phyloP scores from a whole-genome alignment of 176 grass and related monocot species.

The Oryza nivara region DNA sequence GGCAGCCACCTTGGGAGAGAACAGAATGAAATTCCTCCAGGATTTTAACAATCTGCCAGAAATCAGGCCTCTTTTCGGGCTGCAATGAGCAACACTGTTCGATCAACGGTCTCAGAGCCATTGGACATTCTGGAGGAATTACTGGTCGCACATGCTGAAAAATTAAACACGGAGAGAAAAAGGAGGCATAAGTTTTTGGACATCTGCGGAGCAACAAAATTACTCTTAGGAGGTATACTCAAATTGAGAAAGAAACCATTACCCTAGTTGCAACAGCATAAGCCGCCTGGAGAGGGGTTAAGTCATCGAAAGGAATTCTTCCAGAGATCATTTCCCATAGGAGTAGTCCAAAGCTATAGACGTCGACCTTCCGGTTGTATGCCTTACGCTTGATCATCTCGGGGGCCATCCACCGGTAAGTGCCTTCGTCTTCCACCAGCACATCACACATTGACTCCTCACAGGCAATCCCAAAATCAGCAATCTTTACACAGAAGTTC shows the following conservation, averaged over 20 bases:
- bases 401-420: conserved; percentile 87
- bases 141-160: conserved; percentile 69
- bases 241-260: background rate
- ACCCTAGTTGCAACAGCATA: conserved; percentile 59
- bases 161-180: background rate
- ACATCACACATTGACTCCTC: conserved; percentile 67
- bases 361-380: conserved; percentile 74
- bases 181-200: background rate
- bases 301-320: conserved; percentile 62
- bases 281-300: conserved; percentile 66
- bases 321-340: conserved; percentile 78
- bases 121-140: conserved; percentile 67
- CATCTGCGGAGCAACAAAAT: background rate
- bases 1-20: conserved; percentile 62
- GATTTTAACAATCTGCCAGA: conserved; percentile 85
- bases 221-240: background rate
- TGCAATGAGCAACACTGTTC: conserved; percentile 79
- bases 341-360: conserved; percentile 76
- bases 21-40: conserved; percentile 66
- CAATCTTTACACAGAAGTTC: conserved; percentile 66
- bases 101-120: conserved; percentile 56
- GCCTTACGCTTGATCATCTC: conserved; percentile 77
- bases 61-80: conserved; percentile 83
- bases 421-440: conserved; percentile 67
- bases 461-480: conserved; percentile 81